Evolutionary conservation across 495 filamentous ascomycete species (phyloP), one percentile per base, ranked within the genome.

Genomic region (Hypoxylon fuscum): DNA sequence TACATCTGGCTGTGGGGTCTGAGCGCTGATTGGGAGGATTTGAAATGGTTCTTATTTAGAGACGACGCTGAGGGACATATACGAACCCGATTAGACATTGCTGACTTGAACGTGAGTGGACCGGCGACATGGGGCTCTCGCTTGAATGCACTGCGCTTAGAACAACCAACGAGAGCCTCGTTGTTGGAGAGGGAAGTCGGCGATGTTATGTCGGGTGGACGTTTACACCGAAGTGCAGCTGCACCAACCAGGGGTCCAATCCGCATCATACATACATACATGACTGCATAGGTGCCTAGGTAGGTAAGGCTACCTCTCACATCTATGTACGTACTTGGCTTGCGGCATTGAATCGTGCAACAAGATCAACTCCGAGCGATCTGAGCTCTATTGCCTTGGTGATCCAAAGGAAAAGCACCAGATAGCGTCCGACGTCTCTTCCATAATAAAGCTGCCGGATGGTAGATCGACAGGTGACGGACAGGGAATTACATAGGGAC

Each of bases 401-500:
- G 41, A 40, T 52, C 59, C 47, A 41, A 53, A 50, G 52, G 37
- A 62, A 21, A 32, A 55, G 20, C 15, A 31, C 27, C 49, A 65
- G 40, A 59, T 55, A 34, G 55, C 49, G 43, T 64, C 42, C 55
- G 53, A 47, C 43, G 48, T 52, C 25, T 64, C 18, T 21, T 23
- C 54, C 29, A 27, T 37, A 25, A 21, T 35, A n/a, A n/a, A n/a
- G 7, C 27, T 41, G 44, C 46, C 52, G 51, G 49, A 55, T 41
- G 35, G 22, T 37, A 34, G 59, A 63, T 63, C 55, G 59, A 49
- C 40, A 59, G 41, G 58, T 59, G 49, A 52, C 52, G 46, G 59
- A 45, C 54, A 63, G 50, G 62, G 62, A 64, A 59, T 59, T 49
- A n/a, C n/a, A n/a, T n/a, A 65, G 62, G 64, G 55, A 59, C 59